Percentiles rank a stretch among this genome's conserved stretches.
Conservation (phyloP, 1,284 basidiomycete genomes). For the Gymnopus androsaceus region DNA sequence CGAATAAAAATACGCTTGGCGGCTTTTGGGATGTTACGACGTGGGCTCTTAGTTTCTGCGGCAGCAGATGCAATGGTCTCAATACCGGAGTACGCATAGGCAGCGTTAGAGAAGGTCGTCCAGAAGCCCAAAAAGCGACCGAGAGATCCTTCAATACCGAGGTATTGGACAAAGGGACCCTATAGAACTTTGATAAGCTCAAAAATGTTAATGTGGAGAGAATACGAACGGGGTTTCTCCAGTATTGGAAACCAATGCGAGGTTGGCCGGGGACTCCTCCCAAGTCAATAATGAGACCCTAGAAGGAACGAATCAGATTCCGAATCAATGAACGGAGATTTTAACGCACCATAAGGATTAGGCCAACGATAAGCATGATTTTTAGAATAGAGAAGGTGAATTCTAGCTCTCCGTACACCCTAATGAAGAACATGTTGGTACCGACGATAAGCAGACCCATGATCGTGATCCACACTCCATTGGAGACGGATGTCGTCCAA, state of each 20-base stretch:
- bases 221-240: constrained; percentile 22
- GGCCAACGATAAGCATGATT: constrained; percentile 32
- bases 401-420: constrained; percentile 32
- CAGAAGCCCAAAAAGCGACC: constrained; percentile 23
- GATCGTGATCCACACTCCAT: constrained; percentile 25
- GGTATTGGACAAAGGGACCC: constrained; percentile 12
- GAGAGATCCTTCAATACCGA: constrained; percentile 21
- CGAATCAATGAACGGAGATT: background rate
- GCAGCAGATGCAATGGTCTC: constrained; percentile 8
- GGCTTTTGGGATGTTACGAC: constrained; percentile 36
- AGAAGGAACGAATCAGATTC: background rate
- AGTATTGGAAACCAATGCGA: constrained; percentile 27
- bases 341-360: constrained; percentile 29
- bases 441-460: constrained; percentile 29
- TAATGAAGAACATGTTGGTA: constrained; percentile 24
- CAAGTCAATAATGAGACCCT: constrained; percentile 23
- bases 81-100: constrained; percentile 16
- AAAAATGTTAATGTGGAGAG: background rate
- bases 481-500: constrained; percentile 20
- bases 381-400: constrained; percentile 38
- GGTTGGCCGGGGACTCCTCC: constrained; percentile 24
- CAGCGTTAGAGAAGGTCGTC: constrained; percentile 10
- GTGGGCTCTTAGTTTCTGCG: constrained; percentile 22
- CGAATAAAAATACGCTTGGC: constrained; percentile 54
- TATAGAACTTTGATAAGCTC: background rate